Base-by-base conservation (phyloP, 192 early-diverging fungal species). In the Coemansia sp. region DNA sequence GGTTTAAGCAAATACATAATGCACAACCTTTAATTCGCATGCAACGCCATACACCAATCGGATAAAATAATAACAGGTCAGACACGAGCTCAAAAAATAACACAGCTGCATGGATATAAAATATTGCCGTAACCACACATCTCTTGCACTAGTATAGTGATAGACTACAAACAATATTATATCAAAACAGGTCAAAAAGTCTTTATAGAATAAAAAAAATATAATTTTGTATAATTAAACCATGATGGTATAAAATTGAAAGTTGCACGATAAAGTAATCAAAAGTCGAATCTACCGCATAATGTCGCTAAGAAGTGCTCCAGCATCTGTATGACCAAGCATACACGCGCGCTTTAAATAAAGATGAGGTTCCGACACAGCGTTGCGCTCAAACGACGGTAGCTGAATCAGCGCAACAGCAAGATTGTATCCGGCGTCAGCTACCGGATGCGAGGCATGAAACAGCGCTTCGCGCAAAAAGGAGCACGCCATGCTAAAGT, bases 401-500 rank as follows among this genome's bases (percentile, higher is more conserved):
- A 81, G 67, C 67, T 81, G 79, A 45, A 81, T 73, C 17, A 81
- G 48, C n/a, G 79, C 70, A 22, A 76, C 43, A 2, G 79, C 69
- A 56, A 81, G 59, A 24, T 81, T 69, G 24, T 73, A 79, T 4
- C 74, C 74, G 2, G 79, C 79, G 55, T 81, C 79, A 14, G 79
- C 69, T n/a, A 81, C 67, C 15, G 79, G 79, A 56, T 81, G 73
- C 14, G 79, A 56, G 9, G 74, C 60, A 25, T 81, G 79, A 58
- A 73, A 75, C 45, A 76, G 62, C 8, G 79, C 58, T 60, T 76
- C 73, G 49, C 79, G 63, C 63, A 81, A 54, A 56, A 76, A 75
- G 21, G 74, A 76, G 54, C 74, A 81, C 3, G 79, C 79, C 66
- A 76, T 69, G 57, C 67, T 81, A 53, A 81, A 76, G 43, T 81